Evolutionary conservation across 225 moss, liverwort and hornwort genomes (phyloP).

Genomic region (Rhytidiadelphus loreus): DNA sequence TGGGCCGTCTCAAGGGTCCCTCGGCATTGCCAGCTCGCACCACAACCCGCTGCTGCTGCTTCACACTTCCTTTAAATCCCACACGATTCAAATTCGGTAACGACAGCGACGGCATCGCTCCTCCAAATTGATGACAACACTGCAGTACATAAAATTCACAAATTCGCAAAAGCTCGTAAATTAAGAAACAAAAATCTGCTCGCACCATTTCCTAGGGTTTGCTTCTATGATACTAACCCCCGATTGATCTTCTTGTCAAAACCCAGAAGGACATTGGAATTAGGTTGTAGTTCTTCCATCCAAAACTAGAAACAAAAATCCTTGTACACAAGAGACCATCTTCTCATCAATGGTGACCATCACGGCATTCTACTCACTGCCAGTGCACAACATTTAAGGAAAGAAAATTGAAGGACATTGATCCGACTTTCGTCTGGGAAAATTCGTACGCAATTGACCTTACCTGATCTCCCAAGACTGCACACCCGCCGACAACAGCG

Average conservation of each 20-base stretch:
- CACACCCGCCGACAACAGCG: constrained; percentile 9
- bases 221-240: background rate
- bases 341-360: background rate
- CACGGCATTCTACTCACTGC: background rate
- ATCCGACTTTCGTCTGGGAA: background rate
- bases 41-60: background rate
- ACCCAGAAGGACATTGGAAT: background rate
- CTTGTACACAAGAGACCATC: background rate
- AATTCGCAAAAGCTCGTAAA: background rate
- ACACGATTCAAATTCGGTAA: constrained; percentile 20
- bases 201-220: constrained; percentile 8
- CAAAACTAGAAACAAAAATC: background rate
- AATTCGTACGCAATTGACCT: background rate
- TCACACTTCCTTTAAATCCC: constrained; percentile 4
- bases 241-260: background rate
- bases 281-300: background rate
- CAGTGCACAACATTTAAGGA: background rate
- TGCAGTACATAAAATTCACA: background rate
- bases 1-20: constrained; percentile 50
- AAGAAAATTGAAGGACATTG: background rate
- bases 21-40: constrained; percentile 35
- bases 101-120: constrained; percentile 19
- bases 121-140: constrained; percentile 24
- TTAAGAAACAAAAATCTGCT: background rate
- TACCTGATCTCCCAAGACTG: constrained; percentile 23